Conservation (phyloP, 2,329 filamentous ascomycete genomes). For the Fusarium temperatum region DNA sequence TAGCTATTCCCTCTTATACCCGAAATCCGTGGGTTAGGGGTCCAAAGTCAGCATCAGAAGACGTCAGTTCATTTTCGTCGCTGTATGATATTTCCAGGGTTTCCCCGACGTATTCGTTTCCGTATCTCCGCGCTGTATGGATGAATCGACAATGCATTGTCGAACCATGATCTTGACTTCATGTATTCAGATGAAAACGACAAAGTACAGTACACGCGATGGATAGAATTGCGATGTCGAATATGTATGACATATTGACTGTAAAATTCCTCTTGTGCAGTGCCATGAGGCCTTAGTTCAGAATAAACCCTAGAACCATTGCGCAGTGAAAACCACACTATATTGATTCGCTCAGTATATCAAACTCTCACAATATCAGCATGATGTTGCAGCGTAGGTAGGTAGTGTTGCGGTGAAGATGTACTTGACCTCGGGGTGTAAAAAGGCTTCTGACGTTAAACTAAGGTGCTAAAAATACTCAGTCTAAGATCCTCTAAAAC, state of each 20-base stretch:
- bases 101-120: conserved; percentile 36
- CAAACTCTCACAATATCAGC: not conserved
- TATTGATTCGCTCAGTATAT: not conserved
- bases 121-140: conserved; percentile 14
- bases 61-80: conserved; percentile 9
- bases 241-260: not conserved
- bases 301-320: not conserved
- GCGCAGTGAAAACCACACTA: not conserved
- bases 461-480: too few relatives aligned
- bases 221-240: not conserved
- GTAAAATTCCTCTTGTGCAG: not conserved
- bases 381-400: not conserved
- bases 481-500: too few relatives aligned
- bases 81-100: conserved; percentile 12
- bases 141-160: not conserved
- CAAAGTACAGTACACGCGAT: not conserved
- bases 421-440: not conserved
- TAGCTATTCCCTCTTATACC: conserved; percentile 15
- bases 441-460: too few relatives aligned
- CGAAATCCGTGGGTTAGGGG: conserved; percentile 24
- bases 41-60: not conserved
- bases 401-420: conserved; percentile 1
- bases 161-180: not conserved
- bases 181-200: not conserved
- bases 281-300: not conserved